phyloP scores from a whole-genome alignment of 805 yeast genomes.

The Candida sithepensis region DNA sequence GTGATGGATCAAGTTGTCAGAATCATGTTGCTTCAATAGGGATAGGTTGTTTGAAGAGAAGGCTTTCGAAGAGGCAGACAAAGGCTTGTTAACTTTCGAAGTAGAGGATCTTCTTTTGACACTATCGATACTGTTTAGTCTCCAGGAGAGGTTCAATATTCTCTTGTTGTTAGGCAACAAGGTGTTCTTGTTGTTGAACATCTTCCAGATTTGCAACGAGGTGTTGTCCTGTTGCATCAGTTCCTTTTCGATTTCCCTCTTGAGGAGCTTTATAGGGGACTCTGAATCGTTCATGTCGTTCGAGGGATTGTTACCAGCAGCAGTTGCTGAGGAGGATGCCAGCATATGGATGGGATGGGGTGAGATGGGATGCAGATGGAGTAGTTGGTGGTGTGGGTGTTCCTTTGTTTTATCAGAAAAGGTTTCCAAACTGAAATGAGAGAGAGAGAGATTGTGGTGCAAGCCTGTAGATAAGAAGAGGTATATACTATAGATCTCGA shows the following conservation, averaged over 20 bases:
- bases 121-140: constrained; percentile 30
- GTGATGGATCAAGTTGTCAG: constrained; percentile 10
- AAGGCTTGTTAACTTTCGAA: neutral
- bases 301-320: no score
- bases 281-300: neutral
- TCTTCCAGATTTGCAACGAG: constrained; percentile 33
- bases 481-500: no score
- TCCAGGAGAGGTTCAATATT: constrained; percentile 34
- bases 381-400: no score
- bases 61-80: constrained; percentile 1
- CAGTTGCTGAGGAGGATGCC: neutral
- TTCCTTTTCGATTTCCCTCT: constrained; percentile 29
- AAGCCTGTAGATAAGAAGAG: no score
- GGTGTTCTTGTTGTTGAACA: constrained; percentile 34
- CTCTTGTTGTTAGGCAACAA: constrained; percentile 32
- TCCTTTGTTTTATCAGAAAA: constrained; percentile 1
- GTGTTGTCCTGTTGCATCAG: constrained; percentile 23
- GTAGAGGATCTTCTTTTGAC: constrained; percentile 15
- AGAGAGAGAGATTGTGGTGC: no score
- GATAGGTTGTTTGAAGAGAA: constrained; percentile 14
- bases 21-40: constrained; percentile 17
- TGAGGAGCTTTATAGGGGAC: constrained; percentile 20
- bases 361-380: neutral
- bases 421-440: constrained; percentile 1
- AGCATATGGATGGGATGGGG: neutral